Evolutionary conservation across 2,329 filamentous ascomycete species (phyloP), one percentile per base, ranked within the genome.

Genomic region (Colletotrichum melonis): DNA sequence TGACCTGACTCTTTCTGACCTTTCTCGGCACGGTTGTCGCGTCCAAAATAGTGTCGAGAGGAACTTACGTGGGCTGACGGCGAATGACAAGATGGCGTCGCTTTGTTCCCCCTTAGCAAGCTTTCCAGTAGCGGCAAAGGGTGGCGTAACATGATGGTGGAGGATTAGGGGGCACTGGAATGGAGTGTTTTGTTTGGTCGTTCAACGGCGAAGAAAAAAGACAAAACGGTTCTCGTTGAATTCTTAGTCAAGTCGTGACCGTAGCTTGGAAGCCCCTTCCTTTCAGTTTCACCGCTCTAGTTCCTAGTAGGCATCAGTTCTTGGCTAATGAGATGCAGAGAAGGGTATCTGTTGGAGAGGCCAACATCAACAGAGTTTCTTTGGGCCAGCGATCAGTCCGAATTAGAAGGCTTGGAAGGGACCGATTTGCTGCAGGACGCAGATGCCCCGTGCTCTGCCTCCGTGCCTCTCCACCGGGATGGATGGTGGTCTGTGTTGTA

Each of bases 401-500:
- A 46, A 14, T 46, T 60, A 19, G 54, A 26, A 14, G 22, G 30
- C n/a, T 46, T 60, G 32, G 54, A 26, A 16, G 22, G 30, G 30
- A 19, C 5, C 30, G 52, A 14, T 49, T 49, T 24, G 49, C 63
- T 57, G 52, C 30, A 26, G n/a, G 19, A 32, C 54, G 5, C 35
- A 46, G 55, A 30, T 30, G 32, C 26, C 55, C 46, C 19, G 46
- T 35, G 57, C 57, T 46, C 22, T 28, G n/a, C 55, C 9, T 9
- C 42, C 38, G 7, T 42, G 28, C 26, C 60, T 62, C 28, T 49
- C 38, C 38, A 42, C 38, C 19, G 66, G 57, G 30, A 63, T 49
- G 66, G 42, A 35, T 68, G 66, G 66, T 68, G 66, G 66, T 68
- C 66, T 32, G 66, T 68, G 60, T 54, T 54, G 60, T 32, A 42